Base-by-base conservation (phyloP, 192 early-diverging fungal species). In the Coemansia sp. region DNA sequence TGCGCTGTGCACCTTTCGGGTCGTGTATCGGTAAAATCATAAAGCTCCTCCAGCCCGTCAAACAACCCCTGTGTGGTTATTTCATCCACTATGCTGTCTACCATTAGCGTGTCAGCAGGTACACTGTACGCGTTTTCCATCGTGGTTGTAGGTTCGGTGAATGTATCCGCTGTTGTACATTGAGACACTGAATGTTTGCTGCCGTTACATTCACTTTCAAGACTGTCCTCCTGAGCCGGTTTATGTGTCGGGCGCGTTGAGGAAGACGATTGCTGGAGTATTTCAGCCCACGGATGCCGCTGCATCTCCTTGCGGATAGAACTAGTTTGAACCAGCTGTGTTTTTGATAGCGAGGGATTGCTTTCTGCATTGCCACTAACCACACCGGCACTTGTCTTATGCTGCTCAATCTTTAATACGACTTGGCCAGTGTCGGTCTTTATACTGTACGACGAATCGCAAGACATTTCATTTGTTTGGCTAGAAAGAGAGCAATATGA, bases 11-110 rank as follows among this genome's bases (percentile, higher is more conserved):
- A 13, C 37, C 11, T 2, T n/a, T 59, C 57, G 16, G 57, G 39
- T 16, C 16, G 57, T 17, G 16, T 3, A 14, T 63, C 50, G 20
- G 25, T 32, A 46, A 63, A 69, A 49, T 79, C 72, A 39, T 75
- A 79, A 8, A 79, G 69, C n/a, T 74, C 77, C 38, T 79, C 77
- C 14, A 79, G 62, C 19, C 72, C 72, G 20, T 79, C 77, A 39
- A 79, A 65, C 17, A 79, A 65, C 6, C 63, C 66, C 11, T 79
- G 77, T 17, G 68, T 75, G 64, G 62, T 45, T 22, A 75, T 56
- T 16, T 70, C 74, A 4, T 71, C 69, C 43, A 41, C 57, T 40
- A 59, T 59, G 11, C n/a, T 59, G 17, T 59, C 57, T 1, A 7
- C 19, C 51, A 54, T 54, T 2, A 22, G 22, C 9, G 43, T 20